A percentile compares a stretch with the other conserved stretches of the same genome.
These are phyloP conservation scores for Starmera dryadoides DNA, from an alignment of 805 yeast species.

Conservation along the genomic window DNA sequence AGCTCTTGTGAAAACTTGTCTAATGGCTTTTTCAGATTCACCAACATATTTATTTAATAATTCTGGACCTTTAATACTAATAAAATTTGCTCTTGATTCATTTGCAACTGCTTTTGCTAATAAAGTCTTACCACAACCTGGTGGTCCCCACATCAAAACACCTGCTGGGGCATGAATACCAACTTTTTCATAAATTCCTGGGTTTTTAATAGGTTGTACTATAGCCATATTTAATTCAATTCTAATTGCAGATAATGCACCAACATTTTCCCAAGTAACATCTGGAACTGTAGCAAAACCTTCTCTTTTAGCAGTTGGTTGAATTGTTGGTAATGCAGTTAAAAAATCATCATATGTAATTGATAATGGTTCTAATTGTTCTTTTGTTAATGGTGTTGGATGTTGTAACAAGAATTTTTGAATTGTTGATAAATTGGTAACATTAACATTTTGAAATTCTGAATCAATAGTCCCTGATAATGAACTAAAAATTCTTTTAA, in stretches of 20 bases:
- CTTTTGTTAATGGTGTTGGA: slow-evolving; percentile 71
- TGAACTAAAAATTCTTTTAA: slow-evolving; percentile 80
- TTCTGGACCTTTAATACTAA: slow-evolving; percentile 95
- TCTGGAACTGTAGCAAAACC: slow-evolving; percentile 99
- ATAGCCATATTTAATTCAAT: slow-evolving; percentile 95
- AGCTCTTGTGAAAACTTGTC: slow-evolving; percentile 91
- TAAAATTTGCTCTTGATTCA: slow-evolving; percentile 93
- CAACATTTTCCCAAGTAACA: slow-evolving; percentile 92
- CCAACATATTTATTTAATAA: slow-evolving; percentile 92
- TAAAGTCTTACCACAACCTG: slow-evolving; percentile 97
- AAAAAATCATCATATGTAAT: slow-evolving; percentile 77
- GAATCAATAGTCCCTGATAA: slow-evolving; percentile 24
- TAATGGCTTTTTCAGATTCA: slow-evolving; percentile 87
- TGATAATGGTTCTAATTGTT: slow-evolving; percentile 68
- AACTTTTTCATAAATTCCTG: slow-evolving; percentile 81
- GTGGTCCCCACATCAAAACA: slow-evolving; percentile 98
- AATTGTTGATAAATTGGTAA: slow-evolving; percentile 50
- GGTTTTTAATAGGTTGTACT: slow-evolving; percentile 91
- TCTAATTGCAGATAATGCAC: slow-evolving; percentile 75
- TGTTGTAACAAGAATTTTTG: slow-evolving; percentile 66
- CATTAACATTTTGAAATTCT: slow-evolving; percentile 18
- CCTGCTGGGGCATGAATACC: slow-evolving; percentile 98
- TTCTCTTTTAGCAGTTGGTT: slow-evolving; percentile 96
- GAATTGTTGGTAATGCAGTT: slow-evolving; percentile 83
- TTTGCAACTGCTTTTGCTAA: slow-evolving; percentile 97